These are phyloP conservation scores for Tulasnella sp. DNA, from an alignment of 768 basidiomycete genomes.

Conservation along the genomic window DNA sequence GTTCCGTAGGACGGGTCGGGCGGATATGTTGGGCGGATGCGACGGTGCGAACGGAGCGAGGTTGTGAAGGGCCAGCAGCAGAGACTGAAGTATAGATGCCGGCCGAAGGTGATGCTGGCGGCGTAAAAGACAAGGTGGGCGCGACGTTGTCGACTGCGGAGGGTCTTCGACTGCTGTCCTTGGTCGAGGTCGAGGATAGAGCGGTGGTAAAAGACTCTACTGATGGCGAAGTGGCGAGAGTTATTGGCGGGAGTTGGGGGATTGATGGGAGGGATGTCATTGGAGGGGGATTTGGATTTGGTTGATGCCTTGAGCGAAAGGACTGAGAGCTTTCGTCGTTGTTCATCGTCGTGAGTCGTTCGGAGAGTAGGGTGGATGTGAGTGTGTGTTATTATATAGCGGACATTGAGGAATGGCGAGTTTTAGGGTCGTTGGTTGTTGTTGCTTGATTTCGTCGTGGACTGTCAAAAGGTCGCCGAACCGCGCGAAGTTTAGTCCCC, in stretches of 20 bases:
- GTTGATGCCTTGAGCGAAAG: not conserved
- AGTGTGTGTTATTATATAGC: not conserved
- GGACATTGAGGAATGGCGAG: not conserved
- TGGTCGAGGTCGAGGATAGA: constrained; percentile 5
- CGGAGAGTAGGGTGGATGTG: not conserved
- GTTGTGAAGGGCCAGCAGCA: not conserved
- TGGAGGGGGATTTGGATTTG: constrained; percentile 5
- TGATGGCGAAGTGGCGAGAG: constrained; percentile 4
- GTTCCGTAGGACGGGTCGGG: not conserved
- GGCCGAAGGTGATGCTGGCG: constrained; percentile 8
- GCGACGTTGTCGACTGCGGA: not conserved
- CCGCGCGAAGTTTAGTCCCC: not conserved
- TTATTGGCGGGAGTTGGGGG: constrained; percentile 15
- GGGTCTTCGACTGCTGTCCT: not conserved
- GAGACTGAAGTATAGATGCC: not conserved
- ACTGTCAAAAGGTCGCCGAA: not conserved
- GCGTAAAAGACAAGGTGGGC: not conserved
- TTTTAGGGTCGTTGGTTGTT: not conserved
- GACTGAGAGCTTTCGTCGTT: not conserved
- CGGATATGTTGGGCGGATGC: constrained; percentile 5
- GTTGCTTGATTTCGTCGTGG: not conserved
- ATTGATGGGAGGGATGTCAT: constrained; percentile 14
- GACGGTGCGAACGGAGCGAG: not conserved
- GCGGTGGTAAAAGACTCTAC: constrained; percentile 15
- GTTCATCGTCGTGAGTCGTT: not conserved